These are phyloP conservation scores for Gossypium australe DNA, from an alignment of 345 rosid genomes.

Conservation along the genomic window DNA sequence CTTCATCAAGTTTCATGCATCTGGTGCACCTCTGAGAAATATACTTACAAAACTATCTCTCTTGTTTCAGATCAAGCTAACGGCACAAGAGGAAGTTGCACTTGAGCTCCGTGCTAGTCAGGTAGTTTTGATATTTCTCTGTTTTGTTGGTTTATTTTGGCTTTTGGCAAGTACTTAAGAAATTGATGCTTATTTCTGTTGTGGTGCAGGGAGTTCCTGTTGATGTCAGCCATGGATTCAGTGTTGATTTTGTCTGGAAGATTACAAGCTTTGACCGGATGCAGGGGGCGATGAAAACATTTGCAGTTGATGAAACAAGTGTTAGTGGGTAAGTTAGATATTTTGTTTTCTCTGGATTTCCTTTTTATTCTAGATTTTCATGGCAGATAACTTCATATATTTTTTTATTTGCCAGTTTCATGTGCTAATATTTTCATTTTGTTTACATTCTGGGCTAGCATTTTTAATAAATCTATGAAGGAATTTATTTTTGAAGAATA, in stretches of 20 bases:
- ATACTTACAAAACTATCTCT: slow-evolving; percentile 1
- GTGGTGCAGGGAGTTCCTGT: slow-evolving; percentile 80
- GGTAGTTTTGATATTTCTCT: slow-evolving; percentile 37
- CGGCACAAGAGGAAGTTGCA: slow-evolving; percentile 98
- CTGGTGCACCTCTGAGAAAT: background rate
- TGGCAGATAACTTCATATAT: background rate
- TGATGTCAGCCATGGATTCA: slow-evolving; percentile 86
- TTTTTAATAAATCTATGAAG: background rate
- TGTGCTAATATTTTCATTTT: background rate
- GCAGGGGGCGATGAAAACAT: slow-evolving; percentile 99
- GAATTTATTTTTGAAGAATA: background rate
- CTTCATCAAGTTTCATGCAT: background rate
- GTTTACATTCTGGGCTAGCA: background rate
- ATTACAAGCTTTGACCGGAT: slow-evolving; percentile 98
- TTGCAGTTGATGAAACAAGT: slow-evolving; percentile 99
- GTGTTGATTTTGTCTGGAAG: slow-evolving; percentile 99
- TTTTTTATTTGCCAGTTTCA: background rate
- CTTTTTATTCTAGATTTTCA: background rate
- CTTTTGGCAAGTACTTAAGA: background rate
- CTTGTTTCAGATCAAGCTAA: slow-evolving; percentile 73
- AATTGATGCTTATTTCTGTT: slow-evolving; percentile 4
- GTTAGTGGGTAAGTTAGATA: slow-evolving; percentile 83
- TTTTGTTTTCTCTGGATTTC: background rate
- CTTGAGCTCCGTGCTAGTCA: slow-evolving; percentile 98
- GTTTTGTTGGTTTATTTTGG: background rate